Evolutionary conservation across 306 rosid species (phyloP).

Genomic region (Cajanus cajan): DNA sequence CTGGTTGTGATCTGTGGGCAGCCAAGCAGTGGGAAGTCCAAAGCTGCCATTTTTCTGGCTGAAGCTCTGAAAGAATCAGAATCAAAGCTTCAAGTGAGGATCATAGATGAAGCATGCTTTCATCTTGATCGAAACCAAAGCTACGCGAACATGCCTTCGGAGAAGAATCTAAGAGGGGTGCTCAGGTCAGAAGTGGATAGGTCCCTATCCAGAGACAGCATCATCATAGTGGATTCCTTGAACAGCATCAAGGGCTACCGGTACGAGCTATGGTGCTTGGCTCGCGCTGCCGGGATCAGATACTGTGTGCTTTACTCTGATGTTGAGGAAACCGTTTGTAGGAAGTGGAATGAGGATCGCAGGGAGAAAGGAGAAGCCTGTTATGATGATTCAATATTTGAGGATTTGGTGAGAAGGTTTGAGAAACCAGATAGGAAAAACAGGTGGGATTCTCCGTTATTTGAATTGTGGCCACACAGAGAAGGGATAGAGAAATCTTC

Average conservation of each 20-base stretch:
- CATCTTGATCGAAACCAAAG: conserved; percentile 85
- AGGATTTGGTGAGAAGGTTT: conserved; percentile 79
- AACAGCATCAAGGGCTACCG: conserved; percentile 92
- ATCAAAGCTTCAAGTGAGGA: conserved; percentile 48
- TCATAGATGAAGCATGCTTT: conserved; percentile 70
- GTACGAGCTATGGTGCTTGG: conserved; percentile 95
- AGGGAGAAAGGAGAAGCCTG: conserved; percentile 60
- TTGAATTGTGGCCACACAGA: conserved; percentile 75
- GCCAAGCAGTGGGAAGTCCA: conserved; percentile 84
- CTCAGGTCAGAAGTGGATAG: conserved; percentile 92
- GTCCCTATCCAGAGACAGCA: conserved; percentile 65
- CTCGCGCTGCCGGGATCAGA: conserved; percentile 82
- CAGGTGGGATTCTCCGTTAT: conserved; percentile 95
- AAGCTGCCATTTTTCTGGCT: conserved; percentile 53
- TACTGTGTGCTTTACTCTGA: conserved; percentile 82
- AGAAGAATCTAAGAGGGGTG: conserved; percentile 92
- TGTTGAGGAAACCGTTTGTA: conserved; percentile 63
- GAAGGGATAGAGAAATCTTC: conserved; percentile 63
- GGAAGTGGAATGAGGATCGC: conserved; percentile 81
- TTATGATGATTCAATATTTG: conserved; percentile 69
- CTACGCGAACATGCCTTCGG: conserved; percentile 82
- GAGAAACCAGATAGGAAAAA: conserved; percentile 87
- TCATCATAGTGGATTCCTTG: conserved; percentile 80
- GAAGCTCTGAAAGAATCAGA: conserved; percentile 74
- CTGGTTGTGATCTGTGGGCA: conserved; percentile 93